phyloP scores from a whole-genome alignment of 2,329 filamentous ascomycete species.

The Diaporthe vexans region DNA sequence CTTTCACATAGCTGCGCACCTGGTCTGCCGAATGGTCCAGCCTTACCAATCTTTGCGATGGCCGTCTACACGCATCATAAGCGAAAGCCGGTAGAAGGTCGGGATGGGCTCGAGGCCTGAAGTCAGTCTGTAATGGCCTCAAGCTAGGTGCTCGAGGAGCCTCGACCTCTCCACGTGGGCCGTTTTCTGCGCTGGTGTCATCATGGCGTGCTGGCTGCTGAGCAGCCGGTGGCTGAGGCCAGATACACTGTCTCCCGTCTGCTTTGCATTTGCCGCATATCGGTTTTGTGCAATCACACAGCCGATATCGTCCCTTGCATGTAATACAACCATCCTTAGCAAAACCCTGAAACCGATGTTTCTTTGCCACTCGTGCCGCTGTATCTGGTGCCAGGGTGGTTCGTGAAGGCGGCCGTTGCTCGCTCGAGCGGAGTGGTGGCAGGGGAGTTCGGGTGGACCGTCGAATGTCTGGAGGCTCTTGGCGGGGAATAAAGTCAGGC shows the following conservation, averaged over 20 bases:
- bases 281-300: background rate
- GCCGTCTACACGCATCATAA: background rate
- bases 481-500: background rate
- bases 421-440: background rate
- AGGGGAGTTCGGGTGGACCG: background rate
- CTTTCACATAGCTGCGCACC: background rate
- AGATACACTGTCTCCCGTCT: background rate
- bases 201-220: background rate
- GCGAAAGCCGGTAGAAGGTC: background rate
- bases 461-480: background rate
- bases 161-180: no score
- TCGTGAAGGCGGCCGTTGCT: background rate
- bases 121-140: background rate
- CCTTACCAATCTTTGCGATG: constrained; percentile 17
- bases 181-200: background rate
- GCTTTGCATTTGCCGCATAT: background rate
- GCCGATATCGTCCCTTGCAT: background rate
- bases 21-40: background rate
- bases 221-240: background rate
- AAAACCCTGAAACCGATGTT: background rate
- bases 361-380: background rate
- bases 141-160: background rate
- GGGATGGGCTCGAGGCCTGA: background rate
- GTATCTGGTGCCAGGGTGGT: background rate
- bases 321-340: background rate